These are phyloP conservation scores for Daedaleopsis nitida DNA, from an alignment of 768 basidiomycete genomes.

Conservation along the genomic window DNA sequence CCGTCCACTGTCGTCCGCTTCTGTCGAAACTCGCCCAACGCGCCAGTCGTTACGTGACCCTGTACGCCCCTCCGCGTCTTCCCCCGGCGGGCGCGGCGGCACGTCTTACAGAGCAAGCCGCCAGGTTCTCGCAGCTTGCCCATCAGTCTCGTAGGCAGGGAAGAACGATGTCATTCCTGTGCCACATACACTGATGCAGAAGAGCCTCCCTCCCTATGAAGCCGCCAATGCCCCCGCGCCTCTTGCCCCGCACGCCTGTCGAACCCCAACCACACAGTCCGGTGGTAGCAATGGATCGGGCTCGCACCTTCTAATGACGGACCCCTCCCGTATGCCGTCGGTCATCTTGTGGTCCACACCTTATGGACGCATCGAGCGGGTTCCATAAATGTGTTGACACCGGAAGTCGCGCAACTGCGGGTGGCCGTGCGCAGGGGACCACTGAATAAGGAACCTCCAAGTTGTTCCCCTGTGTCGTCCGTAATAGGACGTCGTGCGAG, in stretches of 20 bases:
- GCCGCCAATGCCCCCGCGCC: conserved; percentile 9
- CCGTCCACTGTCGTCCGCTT: neutral
- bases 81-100: neutral
- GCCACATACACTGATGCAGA: conserved; percentile 20
- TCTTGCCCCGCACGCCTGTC: neutral
- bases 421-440: neutral
- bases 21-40: neutral
- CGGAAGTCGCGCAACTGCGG: neutral
- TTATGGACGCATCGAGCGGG: neutral
- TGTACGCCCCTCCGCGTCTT: neutral
- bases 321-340: neutral
- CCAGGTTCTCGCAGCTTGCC: conserved; percentile 2
- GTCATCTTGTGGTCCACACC: neutral
- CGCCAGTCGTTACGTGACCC: neutral
- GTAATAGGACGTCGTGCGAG: neutral
- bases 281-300: conserved; percentile 8
- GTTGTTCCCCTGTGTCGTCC: neutral
- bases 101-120: conserved; percentile 5
- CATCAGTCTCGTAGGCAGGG: conserved; percentile 9
- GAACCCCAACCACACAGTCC: neutral
- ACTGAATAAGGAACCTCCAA: neutral
- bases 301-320: neutral
- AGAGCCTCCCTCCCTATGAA: neutral
- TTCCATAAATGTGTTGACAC: neutral
- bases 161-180: conserved; percentile 13